Evolutionary conservation across 805 yeast genomes (phyloP).

Genomic region (Yarrowia keelungensis): DNA sequence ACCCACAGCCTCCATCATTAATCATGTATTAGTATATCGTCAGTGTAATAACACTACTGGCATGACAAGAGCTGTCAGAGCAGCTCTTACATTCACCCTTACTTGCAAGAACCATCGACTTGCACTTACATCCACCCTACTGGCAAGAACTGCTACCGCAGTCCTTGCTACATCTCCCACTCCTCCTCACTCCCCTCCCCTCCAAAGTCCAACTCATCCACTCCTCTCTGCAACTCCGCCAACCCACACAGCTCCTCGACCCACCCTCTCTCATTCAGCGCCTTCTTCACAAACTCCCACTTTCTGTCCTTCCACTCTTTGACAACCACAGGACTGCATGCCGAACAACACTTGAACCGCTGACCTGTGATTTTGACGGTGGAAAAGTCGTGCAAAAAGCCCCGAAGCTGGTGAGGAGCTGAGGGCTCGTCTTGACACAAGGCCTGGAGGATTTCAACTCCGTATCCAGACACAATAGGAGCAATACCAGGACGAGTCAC

Average conservation of each 20-base stretch:
- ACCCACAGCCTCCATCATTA: no score
- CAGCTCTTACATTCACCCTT: no score
- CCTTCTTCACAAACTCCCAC: slow-evolving; percentile 81
- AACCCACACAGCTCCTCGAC: slow-evolving; percentile 84
- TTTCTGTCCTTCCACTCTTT: slow-evolving; percentile 59
- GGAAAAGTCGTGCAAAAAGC: slow-evolving; percentile 72
- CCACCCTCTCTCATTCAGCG: slow-evolving; percentile 69
- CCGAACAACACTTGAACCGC: slow-evolving; percentile 81
- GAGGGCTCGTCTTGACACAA: slow-evolving; percentile 45
- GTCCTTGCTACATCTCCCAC: slow-evolving; percentile 16
- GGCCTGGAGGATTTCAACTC: slow-evolving; percentile 42
- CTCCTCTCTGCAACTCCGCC: slow-evolving; percentile 70
- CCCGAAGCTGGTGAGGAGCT: slow-evolving; percentile 87
- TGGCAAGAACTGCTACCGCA: no score
- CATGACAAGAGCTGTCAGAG: no score
- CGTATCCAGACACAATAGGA: slow-evolving; percentile 61
- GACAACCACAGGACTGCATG: slow-evolving; percentile 73
- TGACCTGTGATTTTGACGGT: slow-evolving; percentile 72
- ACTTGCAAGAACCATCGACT: no score
- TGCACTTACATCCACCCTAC: no score
- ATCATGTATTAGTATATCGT: no score
- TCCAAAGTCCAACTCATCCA: slow-evolving; percentile 60
- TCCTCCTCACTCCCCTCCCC: slow-evolving; percentile 22
- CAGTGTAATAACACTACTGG: no score
- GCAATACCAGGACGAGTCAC: slow-evolving; percentile 98